phyloP scores from a whole-genome alignment of 805 yeast species.

The Wickerhamomyces ciferrii region DNA sequence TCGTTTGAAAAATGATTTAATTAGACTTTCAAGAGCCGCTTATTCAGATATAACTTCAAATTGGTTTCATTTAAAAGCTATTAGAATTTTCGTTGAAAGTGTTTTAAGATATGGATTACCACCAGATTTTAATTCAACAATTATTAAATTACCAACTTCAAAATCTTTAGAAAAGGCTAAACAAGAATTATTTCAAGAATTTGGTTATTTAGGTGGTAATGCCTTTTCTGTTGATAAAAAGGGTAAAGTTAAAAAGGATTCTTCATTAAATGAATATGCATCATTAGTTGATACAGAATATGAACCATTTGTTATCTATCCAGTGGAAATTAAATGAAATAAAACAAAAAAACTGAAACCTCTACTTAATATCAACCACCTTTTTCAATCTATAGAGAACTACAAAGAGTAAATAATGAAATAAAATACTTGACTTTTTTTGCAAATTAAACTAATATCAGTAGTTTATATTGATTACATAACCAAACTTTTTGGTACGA shows the following conservation, averaged over 20 bases:
- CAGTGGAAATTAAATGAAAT: constrained; percentile 37
- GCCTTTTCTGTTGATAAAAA: constrained; percentile 68
- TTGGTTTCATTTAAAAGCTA: constrained; percentile 87
- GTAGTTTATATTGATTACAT: too few relatives aligned
- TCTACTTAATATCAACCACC: too few relatives aligned
- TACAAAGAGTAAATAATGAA: not conserved
- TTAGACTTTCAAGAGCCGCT: constrained; percentile 84
- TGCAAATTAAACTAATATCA: too few relatives aligned
- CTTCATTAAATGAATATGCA: constrained; percentile 78
- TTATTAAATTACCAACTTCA: constrained; percentile 38
- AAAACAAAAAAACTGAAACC: too few relatives aligned
- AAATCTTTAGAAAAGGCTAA: constrained; percentile 52
- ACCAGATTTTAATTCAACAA: constrained; percentile 68
- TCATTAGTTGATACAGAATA: constrained; percentile 91
- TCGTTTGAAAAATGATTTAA: constrained; percentile 67
- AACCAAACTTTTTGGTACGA: too few relatives aligned
- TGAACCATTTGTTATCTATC: constrained; percentile 91
- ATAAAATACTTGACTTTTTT: too few relatives aligned
- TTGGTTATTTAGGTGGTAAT: constrained; percentile 88
- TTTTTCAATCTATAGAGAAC: not conserved
- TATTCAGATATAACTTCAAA: constrained; percentile 78
- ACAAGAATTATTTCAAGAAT: constrained; percentile 63
- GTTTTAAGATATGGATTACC: constrained; percentile 96
- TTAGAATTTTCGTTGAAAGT: constrained; percentile 86
- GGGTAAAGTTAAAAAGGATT: constrained; percentile 61